These are phyloP conservation scores for Dactylonectria macrodidyma DNA, from an alignment of 2,329 filamentous ascomycete species.

Conservation along the genomic window DNA sequence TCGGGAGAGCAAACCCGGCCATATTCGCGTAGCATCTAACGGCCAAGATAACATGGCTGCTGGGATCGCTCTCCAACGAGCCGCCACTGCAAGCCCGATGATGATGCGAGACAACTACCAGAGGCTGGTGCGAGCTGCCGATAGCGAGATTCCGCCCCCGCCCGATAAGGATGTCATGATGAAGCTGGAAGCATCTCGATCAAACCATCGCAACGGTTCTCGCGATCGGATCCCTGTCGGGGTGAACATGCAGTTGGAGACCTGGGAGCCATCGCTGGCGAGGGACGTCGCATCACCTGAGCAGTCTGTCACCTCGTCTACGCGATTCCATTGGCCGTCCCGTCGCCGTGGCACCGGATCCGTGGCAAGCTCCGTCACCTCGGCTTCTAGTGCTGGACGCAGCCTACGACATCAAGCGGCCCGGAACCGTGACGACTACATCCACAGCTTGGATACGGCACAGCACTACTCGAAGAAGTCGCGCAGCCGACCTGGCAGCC, in stretches of 20 bases:
- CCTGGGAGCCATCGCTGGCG: slow-evolving; percentile 65
- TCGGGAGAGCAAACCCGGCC: slow-evolving; percentile 46
- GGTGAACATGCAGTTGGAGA: slow-evolving; percentile 74
- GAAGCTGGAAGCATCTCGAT: slow-evolving; percentile 68
- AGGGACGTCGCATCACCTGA: slow-evolving; percentile 72
- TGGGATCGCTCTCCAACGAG: slow-evolving; percentile 70
- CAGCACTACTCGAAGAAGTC: slow-evolving; percentile 72
- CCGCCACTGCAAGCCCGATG: slow-evolving; percentile 78
- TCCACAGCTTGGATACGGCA: slow-evolving; percentile 87
- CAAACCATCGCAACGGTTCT: slow-evolving; percentile 77
- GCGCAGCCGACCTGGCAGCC: slow-evolving; percentile 69
- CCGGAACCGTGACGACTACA: slow-evolving; percentile 85
- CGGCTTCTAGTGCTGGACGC: slow-evolving; percentile 66
- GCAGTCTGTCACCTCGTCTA: slow-evolving; percentile 67
- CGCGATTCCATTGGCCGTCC: slow-evolving; percentile 69
- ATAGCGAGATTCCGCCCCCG: slow-evolving; percentile 72
- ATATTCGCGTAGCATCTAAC: slow-evolving; percentile 55
- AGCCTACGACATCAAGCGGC: slow-evolving; percentile 64
- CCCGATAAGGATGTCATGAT: slow-evolving; percentile 71
- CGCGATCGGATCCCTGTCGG: slow-evolving; percentile 85
- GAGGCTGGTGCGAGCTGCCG: slow-evolving; percentile 49
- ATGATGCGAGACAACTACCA: slow-evolving; percentile 68
- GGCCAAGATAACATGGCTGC: slow-evolving; percentile 60
- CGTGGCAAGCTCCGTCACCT: slow-evolving; percentile 70
- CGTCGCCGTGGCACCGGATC: slow-evolving; percentile 69